Base-by-base conservation (phyloP, 2,329 filamentous ascomycete species). In the Fusarium begoniae region DNA sequence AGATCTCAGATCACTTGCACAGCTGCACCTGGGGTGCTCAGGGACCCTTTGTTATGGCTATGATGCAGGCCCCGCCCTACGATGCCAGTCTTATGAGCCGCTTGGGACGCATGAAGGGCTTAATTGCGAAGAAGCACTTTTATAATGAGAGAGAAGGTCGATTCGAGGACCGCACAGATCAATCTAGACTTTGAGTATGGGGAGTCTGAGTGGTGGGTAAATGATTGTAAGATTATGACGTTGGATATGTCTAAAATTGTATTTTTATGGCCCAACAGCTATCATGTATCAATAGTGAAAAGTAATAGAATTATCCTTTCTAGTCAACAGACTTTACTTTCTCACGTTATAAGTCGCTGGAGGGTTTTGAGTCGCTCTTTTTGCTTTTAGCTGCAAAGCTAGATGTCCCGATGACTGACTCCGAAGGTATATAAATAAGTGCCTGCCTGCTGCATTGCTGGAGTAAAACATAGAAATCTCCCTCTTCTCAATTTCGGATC, bases 31-130 rank as follows among this genome's bases (percentile, higher is more conserved):
- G 80, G 79, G 83, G 83, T 20, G 78, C 78, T 0, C 83, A 83
- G 66, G 83, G 83, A 1, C 78, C 78, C 4, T 82, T 84, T 66
- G 83, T 83, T 26, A 82, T 80, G 80, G 82, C 81, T 48, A 80
- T 84, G 77, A 81, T 82, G 77, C 80, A 83, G 38, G 72, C 77
- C 22, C 78, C 81, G 17, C 81, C 81, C 4, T 84, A 82, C 43
- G 81, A 83, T 66, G 77, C 72, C 24, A 32, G 66, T 37, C 22
- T 70, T 77, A 66, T 72, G 66, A 48, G 72, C 10, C 78, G 80
- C 3, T 37, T 84, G 18, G 69, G 68, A 41, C 59, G 48, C 1
- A 41, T 68, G 47, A 57, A 63, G 26, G 48, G 28, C 1, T 38
- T 48, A 6, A 65, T 74, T 44, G 67, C 67, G 20, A 62, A 61